Conservation (phyloP, 2,329 filamentous ascomycete genomes). For the Cordyceps pruinosa region DNA sequence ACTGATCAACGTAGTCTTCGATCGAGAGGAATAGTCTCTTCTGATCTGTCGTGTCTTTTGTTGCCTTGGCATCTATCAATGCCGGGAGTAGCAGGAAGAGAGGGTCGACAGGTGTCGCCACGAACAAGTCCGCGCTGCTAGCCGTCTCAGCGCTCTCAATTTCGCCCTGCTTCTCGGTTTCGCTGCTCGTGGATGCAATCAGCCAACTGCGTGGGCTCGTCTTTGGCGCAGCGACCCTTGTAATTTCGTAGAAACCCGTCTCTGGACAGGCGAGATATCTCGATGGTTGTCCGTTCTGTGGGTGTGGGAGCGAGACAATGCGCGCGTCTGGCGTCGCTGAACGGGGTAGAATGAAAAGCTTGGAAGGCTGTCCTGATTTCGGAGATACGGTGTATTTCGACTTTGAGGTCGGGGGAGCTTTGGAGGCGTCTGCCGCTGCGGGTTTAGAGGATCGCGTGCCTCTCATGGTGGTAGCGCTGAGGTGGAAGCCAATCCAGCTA, state of each 20-base stretch:
- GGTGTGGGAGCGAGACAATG: conserved; percentile 54
- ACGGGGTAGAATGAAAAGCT: conserved; percentile 56
- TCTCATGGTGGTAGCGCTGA: conserved; percentile 33
- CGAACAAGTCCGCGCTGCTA: conserved; percentile 65
- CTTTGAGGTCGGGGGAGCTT: conserved; percentile 24
- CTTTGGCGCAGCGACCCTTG: conserved; percentile 45
- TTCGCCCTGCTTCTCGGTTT: conserved; percentile 11
- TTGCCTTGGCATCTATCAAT: conserved; percentile 41
- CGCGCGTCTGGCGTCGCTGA: conserved; percentile 45
- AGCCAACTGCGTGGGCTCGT: conserved; percentile 56
- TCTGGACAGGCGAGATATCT: conserved; percentile 57
- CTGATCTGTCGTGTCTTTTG: conserved; percentile 36
- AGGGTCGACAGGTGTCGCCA: conserved; percentile 79
- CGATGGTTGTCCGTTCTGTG: conserved; percentile 45
- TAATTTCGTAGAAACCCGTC: conserved; percentile 60
- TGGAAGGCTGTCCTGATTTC: conserved; percentile 38
- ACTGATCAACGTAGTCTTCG: conserved; percentile 64
- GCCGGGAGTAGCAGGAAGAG: conserved; percentile 77
- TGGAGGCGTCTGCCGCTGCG: conserved; percentile 19
- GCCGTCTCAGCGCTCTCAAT: conserved; percentile 41
- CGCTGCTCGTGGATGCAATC: conserved; percentile 31
- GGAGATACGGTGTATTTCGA: conserved; percentile 34
- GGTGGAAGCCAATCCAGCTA: neutral
- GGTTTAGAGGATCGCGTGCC: conserved; percentile 41
- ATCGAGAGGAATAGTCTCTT: conserved; percentile 61